Evolutionary conservation across 2,329 filamentous ascomycete species (phyloP), one percentile per base, ranked within the genome.

Genomic region (Colletotrichum scovillei): DNA sequence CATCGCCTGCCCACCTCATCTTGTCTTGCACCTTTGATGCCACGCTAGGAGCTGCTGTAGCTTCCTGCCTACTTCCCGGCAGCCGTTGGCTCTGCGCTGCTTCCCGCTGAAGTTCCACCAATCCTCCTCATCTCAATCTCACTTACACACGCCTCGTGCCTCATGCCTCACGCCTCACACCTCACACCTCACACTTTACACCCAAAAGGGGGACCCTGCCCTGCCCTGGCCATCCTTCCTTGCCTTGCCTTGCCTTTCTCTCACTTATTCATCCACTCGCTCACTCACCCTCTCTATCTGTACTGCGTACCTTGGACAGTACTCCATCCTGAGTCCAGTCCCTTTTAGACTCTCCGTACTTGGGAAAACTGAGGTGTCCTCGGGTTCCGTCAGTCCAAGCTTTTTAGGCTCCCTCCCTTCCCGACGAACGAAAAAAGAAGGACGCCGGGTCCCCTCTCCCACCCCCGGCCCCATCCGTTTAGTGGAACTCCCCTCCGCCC

Each of bases 361-460:
- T 16, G 19, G 42, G 28, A 30, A 55, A 53, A 26, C 46, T 22
- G 19, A 64, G 14, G 7, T 22, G 60, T 73, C 55, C 66, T 65
- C 66, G 70, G 59, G 55, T 62, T 73, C 70, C 70, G 67, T 73
- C 28, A 53, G 60, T 52, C 70, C 67, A 73, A 70, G 70, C 66
- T 73, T 73, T 70, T 65, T 52, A 73, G 60, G 55, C 70, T 70
- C 67, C 60, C 56, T 65, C 60, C 59, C 69, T 63, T 63, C 32
- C 60, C 53, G 53, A 64, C 60, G 49, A 70, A 70, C 42, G 46
- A 70, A 46, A 70, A 46, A 28, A 65, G 46, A 46, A 62, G 49
- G 55, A 42, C 46, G 46, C 55, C 67, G 53, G 66, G 70, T 38
- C 66, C 66, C 59, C 69, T 69, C 60, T 69, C 60, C 66, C 70